Percentiles rank a stretch among this genome's conserved stretches.
These are phyloP conservation scores for Pelargonium fulgidum DNA, from an alignment of 441 rosid genomes.

Conservation along the genomic window DNA sequence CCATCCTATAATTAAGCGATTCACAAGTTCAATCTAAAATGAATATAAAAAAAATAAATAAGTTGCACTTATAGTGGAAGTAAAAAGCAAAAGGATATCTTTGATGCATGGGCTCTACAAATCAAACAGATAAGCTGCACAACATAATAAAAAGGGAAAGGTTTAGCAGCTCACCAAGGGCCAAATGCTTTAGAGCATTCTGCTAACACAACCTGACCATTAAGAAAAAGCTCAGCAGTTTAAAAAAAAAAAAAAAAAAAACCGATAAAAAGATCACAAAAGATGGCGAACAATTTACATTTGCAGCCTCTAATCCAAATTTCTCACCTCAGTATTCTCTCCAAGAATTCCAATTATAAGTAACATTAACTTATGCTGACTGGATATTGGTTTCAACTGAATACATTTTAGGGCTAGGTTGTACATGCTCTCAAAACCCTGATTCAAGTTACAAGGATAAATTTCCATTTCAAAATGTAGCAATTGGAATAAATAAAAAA, in stretches of 20 bases:
- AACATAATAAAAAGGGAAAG: background rate
- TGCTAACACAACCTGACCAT: slow-evolving; percentile 73
- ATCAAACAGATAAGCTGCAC: background rate
- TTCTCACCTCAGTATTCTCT: slow-evolving; percentile 78
- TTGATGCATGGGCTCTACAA: background rate
- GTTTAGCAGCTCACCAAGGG: slow-evolving; percentile 60
- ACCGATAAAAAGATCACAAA: slow-evolving; percentile 6
- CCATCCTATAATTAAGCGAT: slow-evolving; percentile 57
- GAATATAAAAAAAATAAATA: background rate
- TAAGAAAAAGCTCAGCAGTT: slow-evolving; percentile 17
- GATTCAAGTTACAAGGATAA: slow-evolving; percentile 22
- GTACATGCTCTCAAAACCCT: slow-evolving; percentile 91
- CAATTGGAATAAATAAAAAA: background rate
- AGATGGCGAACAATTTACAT: slow-evolving; percentile 3
- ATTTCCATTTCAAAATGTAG: slow-evolving; percentile 14
- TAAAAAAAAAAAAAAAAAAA: too few relatives aligned
- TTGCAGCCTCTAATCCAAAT: slow-evolving; percentile 13
- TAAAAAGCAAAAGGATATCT: background rate
- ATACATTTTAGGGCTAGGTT: slow-evolving; percentile 75
- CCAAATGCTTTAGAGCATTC: slow-evolving; percentile 90
- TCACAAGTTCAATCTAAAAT: slow-evolving; percentile 12
- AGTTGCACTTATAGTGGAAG: background rate
- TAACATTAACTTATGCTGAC: slow-evolving; percentile 60
- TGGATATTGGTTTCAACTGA: slow-evolving; percentile 55
- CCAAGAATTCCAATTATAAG: slow-evolving; percentile 75